These are phyloP conservation scores for Diaporthe humulicola DNA, from an alignment of 2,329 filamentous ascomycete species.

Conservation along the genomic window DNA sequence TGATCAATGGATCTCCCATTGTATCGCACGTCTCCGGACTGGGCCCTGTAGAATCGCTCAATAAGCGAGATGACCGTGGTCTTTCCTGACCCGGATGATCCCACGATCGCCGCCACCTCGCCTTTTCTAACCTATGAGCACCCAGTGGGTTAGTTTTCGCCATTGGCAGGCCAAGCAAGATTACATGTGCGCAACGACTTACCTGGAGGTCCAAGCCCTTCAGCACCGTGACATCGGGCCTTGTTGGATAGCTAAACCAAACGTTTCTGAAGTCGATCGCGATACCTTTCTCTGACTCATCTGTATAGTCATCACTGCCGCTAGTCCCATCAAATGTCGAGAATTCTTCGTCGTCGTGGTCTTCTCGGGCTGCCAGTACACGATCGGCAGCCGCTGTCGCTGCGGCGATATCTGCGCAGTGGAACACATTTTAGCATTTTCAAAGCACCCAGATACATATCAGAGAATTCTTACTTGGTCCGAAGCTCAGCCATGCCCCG, in stretches of 20 bases:
- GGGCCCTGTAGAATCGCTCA: constrained; percentile 47
- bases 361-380: constrained; percentile 42
- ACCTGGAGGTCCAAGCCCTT: constrained; percentile 29
- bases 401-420: constrained; percentile 45
- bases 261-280: constrained; percentile 33
- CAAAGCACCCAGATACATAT: fast-evolving
- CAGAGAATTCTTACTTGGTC: constrained; percentile 41
- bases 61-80: constrained; percentile 27
- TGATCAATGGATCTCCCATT: constrained; percentile 68
- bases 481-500: constrained; percentile 50
- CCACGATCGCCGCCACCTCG: background rate
- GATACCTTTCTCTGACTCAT: constrained; percentile 46
- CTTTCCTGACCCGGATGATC: background rate
- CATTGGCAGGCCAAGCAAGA: background rate
- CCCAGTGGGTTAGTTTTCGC: too few relatives aligned
- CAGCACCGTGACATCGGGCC: constrained; percentile 14
- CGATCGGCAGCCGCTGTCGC: constrained; percentile 48
- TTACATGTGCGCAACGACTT: background rate
- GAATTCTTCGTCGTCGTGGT: background rate
- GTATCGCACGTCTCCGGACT: constrained; percentile 65
- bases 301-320: constrained; percentile 47
- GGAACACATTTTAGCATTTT: background rate
- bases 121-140: background rate
- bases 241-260: constrained; percentile 35
- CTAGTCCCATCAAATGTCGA: constrained; percentile 15